Evolutionary conservation across 306 rosid species (phyloP).

Genomic region (Cicer pinnatifidum): DNA sequence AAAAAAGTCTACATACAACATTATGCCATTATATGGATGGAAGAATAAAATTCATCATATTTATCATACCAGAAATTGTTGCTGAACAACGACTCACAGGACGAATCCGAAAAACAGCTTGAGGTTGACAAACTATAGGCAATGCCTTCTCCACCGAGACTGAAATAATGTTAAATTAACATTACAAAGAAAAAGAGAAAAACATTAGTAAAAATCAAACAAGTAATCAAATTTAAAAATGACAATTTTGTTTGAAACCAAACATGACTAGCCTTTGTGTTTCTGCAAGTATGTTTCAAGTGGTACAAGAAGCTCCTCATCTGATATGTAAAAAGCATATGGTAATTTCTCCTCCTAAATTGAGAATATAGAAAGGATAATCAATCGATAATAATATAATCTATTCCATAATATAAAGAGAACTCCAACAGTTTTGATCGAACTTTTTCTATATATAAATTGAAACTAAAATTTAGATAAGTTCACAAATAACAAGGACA

Average conservation of each 20-base stretch:
- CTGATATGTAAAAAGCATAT: slow-evolving; percentile 75
- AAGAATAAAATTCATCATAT: slow-evolving; percentile 23
- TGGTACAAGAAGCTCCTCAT: slow-evolving; percentile 76
- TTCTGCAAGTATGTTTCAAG: slow-evolving; percentile 82
- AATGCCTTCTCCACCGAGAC: slow-evolving; percentile 94
- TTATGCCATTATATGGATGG: not conserved
- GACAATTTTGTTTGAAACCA: not conserved
- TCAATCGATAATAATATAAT: not conserved
- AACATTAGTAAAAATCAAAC: not conserved
- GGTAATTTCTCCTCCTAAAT: slow-evolving; percentile 91
- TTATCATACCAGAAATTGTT: slow-evolving; percentile 78
- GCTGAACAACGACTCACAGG: slow-evolving; percentile 89
- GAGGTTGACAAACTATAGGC: slow-evolving; percentile 92
- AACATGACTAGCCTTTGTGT: slow-evolving; percentile 63
- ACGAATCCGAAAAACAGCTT: slow-evolving; percentile 84
- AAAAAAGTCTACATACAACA: slow-evolving; percentile 1
- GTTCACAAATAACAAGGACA: too few relatives aligned
- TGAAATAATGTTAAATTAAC: slow-evolving; percentile 46
- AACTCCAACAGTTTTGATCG: too few relatives aligned
- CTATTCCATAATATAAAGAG: too few relatives aligned
- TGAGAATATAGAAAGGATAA: not conserved
- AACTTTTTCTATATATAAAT: too few relatives aligned
- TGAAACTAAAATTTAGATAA: too few relatives aligned
- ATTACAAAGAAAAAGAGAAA: not conserved
- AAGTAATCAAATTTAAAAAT: not conserved